These are phyloP conservation scores for Hypomontagnella monticulosa DNA, from an alignment of 495 filamentous ascomycete genomes.

Conservation along the genomic window DNA sequence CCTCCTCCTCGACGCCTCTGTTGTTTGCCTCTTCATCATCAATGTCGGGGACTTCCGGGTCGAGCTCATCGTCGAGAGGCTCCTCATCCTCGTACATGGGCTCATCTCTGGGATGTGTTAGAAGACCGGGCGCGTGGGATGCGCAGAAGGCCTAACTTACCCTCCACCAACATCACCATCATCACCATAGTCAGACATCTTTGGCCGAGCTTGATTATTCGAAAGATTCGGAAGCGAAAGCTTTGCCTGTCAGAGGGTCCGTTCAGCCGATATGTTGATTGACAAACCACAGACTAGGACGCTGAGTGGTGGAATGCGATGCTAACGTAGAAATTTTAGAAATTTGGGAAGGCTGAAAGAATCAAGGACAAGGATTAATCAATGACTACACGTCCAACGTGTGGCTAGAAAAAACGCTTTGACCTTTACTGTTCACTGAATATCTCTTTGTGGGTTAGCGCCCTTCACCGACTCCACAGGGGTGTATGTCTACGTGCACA, in stretches of 20 bases:
- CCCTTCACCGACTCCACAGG: too few species aligned
- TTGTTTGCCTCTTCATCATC: slow-evolving; percentile 65
- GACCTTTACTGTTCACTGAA: not conserved
- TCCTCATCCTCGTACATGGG: slow-evolving; percentile 61
- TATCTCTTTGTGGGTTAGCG: not conserved
- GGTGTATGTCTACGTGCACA: too few species aligned
- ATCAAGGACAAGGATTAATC: slow-evolving; percentile 32
- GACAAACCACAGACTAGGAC: slow-evolving; percentile 8
- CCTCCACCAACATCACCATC: slow-evolving; percentile 69
- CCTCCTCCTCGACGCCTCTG: slow-evolving; percentile 55
- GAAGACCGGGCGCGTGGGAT: slow-evolving; percentile 9
- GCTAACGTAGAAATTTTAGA: slow-evolving; percentile 27
- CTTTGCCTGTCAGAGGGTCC: slow-evolving; percentile 11
- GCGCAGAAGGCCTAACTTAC: slow-evolving; percentile 45
- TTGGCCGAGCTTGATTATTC: slow-evolving; percentile 38
- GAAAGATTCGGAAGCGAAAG: slow-evolving; percentile 10
- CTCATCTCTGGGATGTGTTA: slow-evolving; percentile 57
- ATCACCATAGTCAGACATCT: slow-evolving; percentile 88
- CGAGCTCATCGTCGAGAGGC: slow-evolving; percentile 50
- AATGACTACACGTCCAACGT: slow-evolving; percentile 17
- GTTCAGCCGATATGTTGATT: slow-evolving; percentile 16
- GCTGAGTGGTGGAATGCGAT: slow-evolving; percentile 31
- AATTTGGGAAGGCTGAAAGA: slow-evolving; percentile 37
- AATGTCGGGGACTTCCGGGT: slow-evolving; percentile 69
- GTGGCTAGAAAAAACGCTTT: slow-evolving; percentile 8